These are phyloP conservation scores for Fusarium sp. DNA, from an alignment of 2,329 filamentous ascomycete species.

Conservation along the genomic window DNA sequence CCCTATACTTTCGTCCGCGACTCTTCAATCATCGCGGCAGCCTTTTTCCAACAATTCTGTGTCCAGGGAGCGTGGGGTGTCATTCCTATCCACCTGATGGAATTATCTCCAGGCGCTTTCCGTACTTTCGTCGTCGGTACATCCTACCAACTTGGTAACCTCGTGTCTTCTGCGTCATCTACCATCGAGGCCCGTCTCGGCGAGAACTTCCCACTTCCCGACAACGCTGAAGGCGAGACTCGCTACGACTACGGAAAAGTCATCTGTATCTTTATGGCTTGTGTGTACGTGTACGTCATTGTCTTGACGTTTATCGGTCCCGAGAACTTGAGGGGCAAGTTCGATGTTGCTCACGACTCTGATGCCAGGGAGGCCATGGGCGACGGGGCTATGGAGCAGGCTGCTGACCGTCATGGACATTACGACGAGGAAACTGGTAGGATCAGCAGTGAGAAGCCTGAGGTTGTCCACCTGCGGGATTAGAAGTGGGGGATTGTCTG, in stretches of 20 bases:
- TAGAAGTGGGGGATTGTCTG: neutral
- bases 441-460: conserved; percentile 15
- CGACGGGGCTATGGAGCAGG: conserved; percentile 45
- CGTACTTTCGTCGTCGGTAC: conserved; percentile 80
- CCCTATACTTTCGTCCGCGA: conserved; percentile 78
- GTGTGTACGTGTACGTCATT: conserved; percentile 74
- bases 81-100: conserved; percentile 82
- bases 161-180: conserved; percentile 73
- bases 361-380: conserved; percentile 60
- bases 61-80: conserved; percentile 82
- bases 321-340: conserved; percentile 61
- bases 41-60: conserved; percentile 86
- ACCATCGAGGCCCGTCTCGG: conserved; percentile 82
- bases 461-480: conserved; percentile 19
- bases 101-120: conserved; percentile 77
- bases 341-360: conserved; percentile 60
- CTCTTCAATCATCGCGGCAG: conserved; percentile 76
- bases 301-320: conserved; percentile 71
- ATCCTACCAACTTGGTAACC: conserved; percentile 80
- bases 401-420: conserved; percentile 1
- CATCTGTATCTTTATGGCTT: conserved; percentile 91
- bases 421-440: conserved; percentile 34
- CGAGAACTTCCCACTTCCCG: conserved; percentile 76
- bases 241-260: conserved; percentile 83
- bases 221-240: conserved; percentile 57